phyloP scores from a whole-genome alignment of 2,329 filamentous ascomycete genomes.

The Fusarium acutatum region DNA sequence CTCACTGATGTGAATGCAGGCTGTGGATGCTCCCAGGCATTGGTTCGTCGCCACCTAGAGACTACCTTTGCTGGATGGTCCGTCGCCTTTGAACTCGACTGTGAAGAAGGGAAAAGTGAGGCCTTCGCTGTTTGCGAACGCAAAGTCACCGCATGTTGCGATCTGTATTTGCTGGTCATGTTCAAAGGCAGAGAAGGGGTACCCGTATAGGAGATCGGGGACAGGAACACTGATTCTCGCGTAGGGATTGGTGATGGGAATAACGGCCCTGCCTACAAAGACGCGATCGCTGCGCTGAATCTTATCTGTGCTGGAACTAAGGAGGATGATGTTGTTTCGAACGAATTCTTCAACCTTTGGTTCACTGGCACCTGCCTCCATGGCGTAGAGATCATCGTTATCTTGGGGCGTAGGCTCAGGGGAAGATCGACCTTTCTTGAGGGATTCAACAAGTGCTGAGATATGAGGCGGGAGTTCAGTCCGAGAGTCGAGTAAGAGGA shows the following conservation, averaged over 20 bases:
- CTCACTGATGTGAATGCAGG: conserved; percentile 44
- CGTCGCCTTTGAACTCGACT: conserved; percentile 4
- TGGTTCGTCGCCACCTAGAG: conserved; percentile 47
- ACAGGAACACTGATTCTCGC: neutral
- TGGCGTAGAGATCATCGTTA: neutral
- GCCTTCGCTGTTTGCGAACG: neutral
- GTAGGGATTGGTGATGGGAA: neutral
- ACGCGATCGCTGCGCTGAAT: neutral
- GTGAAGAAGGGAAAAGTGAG: neutral
- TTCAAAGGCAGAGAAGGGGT: neutral
- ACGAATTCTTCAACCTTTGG: neutral
- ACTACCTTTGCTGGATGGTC: conserved; percentile 15
- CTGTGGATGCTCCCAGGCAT: conserved; percentile 44
- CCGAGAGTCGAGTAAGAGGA: neutral
- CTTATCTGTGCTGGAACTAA: neutral
- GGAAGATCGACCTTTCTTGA: neutral
- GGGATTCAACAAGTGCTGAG: neutral
- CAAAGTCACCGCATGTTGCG: neutral
- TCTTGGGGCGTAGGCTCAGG: neutral
- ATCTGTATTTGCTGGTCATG: neutral
- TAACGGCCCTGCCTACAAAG: neutral
- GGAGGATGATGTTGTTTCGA: neutral
- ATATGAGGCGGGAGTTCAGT: neutral
- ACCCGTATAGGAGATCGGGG: conserved; percentile 6
- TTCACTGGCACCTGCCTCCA: neutral